Conservation (phyloP, 495 filamentous ascomycete species). For the Aspergillus steynii region DNA sequence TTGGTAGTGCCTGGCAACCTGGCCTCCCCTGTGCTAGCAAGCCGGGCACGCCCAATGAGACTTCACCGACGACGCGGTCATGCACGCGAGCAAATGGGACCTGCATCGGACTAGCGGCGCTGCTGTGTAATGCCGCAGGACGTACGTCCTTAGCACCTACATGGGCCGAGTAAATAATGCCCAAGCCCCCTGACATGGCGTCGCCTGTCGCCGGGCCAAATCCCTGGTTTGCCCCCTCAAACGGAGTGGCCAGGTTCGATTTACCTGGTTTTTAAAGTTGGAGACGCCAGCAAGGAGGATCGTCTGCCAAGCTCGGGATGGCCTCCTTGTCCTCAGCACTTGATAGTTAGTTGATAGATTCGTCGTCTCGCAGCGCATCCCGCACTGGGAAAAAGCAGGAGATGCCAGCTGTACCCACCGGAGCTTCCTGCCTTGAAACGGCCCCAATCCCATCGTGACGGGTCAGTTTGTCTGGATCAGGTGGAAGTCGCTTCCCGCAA, state of each 20-base stretch:
- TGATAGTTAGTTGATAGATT: too few species aligned
- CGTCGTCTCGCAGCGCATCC: neutral
- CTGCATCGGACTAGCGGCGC: slow-evolving; percentile 18
- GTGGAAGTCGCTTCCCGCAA: too few species aligned
- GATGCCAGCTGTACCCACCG: too few species aligned
- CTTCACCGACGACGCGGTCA: neutral
- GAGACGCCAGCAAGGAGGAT: slow-evolving; percentile 17
- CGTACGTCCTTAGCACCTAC: slow-evolving; percentile 4
- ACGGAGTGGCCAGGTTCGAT: neutral
- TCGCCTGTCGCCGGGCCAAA: slow-evolving; percentile 7
- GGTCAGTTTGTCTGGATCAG: too few species aligned
- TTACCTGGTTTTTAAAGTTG: slow-evolving; percentile 13
- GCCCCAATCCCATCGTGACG: too few species aligned
- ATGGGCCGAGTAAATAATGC: slow-evolving; percentile 8
- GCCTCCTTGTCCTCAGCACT: too few species aligned
- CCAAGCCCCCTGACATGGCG: slow-evolving; percentile 16
- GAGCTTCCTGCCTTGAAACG: too few species aligned
- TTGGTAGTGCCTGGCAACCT: too few species aligned
- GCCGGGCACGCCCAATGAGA: neutral
- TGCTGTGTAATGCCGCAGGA: slow-evolving; percentile 16
- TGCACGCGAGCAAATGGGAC: slow-evolving; percentile 19
- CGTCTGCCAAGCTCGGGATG: slow-evolving; percentile 5
- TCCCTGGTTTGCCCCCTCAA: slow-evolving; percentile 3
- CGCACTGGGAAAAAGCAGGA: neutral
- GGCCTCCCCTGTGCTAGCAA: neutral